Conservation (phyloP, 768 basidiomycete species). For the Termitomyces sp. region DNA sequence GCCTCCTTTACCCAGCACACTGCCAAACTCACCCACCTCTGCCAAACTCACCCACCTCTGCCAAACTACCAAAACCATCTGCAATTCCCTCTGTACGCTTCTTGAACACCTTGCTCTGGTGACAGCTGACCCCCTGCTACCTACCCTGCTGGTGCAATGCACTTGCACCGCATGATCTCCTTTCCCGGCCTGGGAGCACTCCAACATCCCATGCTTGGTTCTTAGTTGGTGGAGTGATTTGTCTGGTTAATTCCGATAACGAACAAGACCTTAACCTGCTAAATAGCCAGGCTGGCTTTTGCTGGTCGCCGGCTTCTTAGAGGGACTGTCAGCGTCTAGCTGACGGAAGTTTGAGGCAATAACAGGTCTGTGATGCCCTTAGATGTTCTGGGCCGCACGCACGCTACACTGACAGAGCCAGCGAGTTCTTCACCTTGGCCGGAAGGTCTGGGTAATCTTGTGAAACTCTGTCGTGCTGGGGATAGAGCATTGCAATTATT, state of each 20-base stretch:
- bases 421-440: background rate
- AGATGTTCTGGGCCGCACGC: background rate
- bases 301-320: background rate
- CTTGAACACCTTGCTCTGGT: too few relatives aligned
- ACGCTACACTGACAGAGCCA: background rate
- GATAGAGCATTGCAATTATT: too few relatives aligned
- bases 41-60: too few relatives aligned
- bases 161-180: too few relatives aligned
- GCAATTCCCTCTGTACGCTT: too few relatives aligned
- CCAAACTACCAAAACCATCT: too few relatives aligned
- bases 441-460: background rate
- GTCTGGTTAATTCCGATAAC: background rate
- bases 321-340: background rate
- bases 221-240: background rate
- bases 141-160: too few relatives aligned
- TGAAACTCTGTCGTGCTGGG: background rate
- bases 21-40: too few relatives aligned
- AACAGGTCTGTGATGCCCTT: constrained; percentile 14
- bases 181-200: too few relatives aligned
- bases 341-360: background rate
- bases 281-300: background rate
- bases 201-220: too few relatives aligned
- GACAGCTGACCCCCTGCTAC: too few relatives aligned
- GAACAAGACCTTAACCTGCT: background rate
- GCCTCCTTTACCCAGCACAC: too few relatives aligned